phyloP scores from a whole-genome alignment of 139 green algal genomes.

The Coccomyxa sp. region DNA sequence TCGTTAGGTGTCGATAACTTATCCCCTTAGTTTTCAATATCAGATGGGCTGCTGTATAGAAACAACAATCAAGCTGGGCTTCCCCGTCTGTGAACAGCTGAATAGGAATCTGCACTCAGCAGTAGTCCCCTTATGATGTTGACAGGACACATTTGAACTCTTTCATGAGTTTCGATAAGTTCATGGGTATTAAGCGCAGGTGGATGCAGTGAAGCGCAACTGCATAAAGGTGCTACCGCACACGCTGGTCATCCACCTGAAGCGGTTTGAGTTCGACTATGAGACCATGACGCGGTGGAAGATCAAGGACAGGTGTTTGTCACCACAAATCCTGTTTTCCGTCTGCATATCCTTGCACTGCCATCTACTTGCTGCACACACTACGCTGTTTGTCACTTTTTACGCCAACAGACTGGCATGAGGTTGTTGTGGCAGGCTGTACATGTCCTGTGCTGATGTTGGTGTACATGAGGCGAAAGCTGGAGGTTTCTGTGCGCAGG shows the following conservation, averaged over 20 bases:
- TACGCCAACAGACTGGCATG: no score
- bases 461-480: no score
- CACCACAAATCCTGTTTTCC: not conserved
- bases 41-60: not conserved
- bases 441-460: no score
- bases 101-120: no score
- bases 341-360: constrained; percentile 14
- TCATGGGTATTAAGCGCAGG: constrained; percentile 10
- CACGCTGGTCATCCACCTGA: constrained; percentile 78
- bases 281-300: constrained; percentile 73
- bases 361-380: constrained; percentile 7
- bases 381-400: not conserved
- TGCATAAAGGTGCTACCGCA: constrained; percentile 68
- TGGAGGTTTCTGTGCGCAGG: constrained; percentile 20
- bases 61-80: not conserved
- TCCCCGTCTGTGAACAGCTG: no score
- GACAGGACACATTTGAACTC: no score
- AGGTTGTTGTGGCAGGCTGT: no score
- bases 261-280: constrained; percentile 86
- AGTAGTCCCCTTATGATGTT: no score
- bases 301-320: constrained; percentile 39
- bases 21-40: not conserved
- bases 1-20: not conserved
- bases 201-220: constrained; percentile 70
- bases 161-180: no score